These are phyloP conservation scores for Leishmania martiniquensis DNA, from an alignment of 208 protist species.

Conservation along the genomic window DNA sequence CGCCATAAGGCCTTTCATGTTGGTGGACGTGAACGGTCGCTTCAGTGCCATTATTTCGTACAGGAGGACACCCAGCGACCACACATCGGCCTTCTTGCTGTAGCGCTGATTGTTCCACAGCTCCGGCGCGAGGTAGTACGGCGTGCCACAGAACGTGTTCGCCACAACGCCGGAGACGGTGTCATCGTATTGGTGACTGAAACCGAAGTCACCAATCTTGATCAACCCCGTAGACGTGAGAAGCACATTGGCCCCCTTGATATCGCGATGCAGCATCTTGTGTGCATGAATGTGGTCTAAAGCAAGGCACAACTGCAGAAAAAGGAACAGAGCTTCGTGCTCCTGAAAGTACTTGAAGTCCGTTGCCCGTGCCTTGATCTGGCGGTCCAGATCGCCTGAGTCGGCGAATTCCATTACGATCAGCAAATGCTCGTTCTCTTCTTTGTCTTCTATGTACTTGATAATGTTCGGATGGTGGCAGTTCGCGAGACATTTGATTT, in stretches of 20 bases:
- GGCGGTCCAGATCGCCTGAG: slow-evolving; percentile 82
- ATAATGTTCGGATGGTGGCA: slow-evolving; percentile 90
- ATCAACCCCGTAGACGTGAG: slow-evolving; percentile 87
- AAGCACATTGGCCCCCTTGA: slow-evolving; percentile 91
- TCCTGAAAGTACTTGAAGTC: slow-evolving; percentile 80
- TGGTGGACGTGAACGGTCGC: slow-evolving; percentile 76
- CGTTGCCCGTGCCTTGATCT: slow-evolving; percentile 68
- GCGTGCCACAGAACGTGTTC: slow-evolving; percentile 78
- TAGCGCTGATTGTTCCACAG: slow-evolving; percentile 91
- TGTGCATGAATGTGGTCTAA: slow-evolving; percentile 90
- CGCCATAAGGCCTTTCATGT: slow-evolving; percentile 85
- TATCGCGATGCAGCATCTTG: slow-evolving; percentile 92
- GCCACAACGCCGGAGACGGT: slow-evolving; percentile 88
- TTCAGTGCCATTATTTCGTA: slow-evolving; percentile 87
- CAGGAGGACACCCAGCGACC: slow-evolving; percentile 77
- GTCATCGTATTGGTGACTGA: slow-evolving; percentile 89
- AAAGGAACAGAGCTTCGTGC: slow-evolving; percentile 86
- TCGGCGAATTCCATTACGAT: slow-evolving; percentile 92
- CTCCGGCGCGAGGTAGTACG: slow-evolving; percentile 90
- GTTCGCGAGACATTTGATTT: slow-evolving; percentile 87
- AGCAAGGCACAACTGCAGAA: slow-evolving; percentile 84
- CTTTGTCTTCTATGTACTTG: slow-evolving; percentile 84
- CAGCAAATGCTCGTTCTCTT: slow-evolving; percentile 78
- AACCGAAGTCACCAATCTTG: slow-evolving; percentile 94
- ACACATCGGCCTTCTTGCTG: slow-evolving; percentile 89